These are phyloP conservation scores for Vaucheria bursata DNA, from an alignment of 352 stramenopile species.

Conservation along the genomic window DNA sequence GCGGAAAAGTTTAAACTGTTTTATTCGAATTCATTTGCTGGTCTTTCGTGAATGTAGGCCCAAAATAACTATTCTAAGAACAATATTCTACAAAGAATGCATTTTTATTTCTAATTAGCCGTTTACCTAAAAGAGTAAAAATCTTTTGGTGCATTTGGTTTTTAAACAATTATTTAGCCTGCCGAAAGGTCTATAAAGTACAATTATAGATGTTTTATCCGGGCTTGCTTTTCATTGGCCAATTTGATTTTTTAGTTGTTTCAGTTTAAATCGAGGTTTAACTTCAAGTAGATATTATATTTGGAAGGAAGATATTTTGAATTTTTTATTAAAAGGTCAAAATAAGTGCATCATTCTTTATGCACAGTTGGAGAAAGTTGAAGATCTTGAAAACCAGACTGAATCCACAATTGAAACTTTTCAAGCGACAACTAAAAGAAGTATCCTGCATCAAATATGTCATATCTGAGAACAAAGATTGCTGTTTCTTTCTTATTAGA, in stretches of 20 bases:
- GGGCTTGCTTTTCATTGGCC: not conserved
- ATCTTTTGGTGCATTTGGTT: no score
- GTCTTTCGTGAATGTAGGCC: no score
- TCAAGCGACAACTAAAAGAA: not conserved
- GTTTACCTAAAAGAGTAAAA: no score
- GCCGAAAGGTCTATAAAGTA: not conserved
- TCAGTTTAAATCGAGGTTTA: conserved; percentile 2
- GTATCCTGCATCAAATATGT: conserved; percentile 9
- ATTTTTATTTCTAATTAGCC: no score
- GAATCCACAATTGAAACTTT: not conserved
- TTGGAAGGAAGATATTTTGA: not conserved
- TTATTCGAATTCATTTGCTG: no score
- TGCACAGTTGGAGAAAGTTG: conserved; percentile 2
- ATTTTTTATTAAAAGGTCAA: not conserved
- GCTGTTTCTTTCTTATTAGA: no score
- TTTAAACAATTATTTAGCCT: not conserved
- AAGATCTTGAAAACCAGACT: not conserved
- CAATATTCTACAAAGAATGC: no score
- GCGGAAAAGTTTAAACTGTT: no score
- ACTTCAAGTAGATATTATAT: not conserved
- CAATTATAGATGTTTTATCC: not conserved
- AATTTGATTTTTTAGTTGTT: not conserved
- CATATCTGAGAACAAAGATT: no score
- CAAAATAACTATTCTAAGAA: no score
- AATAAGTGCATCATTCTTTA: not conserved